Evolutionary conservation across 306 rosid genomes (phyloP).

Genomic region (Trichosanthes cucumerina): DNA sequence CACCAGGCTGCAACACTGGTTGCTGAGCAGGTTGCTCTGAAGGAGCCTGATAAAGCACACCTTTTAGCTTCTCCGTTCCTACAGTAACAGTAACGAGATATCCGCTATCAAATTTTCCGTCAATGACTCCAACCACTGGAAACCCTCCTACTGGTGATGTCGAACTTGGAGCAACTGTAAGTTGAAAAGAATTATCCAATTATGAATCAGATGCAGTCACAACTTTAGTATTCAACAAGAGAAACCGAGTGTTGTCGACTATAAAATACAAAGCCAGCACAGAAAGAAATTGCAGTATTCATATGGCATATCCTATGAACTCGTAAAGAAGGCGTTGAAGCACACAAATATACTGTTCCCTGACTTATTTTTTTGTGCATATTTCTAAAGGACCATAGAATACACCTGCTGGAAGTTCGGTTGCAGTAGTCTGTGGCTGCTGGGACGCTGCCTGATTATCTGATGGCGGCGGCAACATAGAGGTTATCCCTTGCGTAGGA

Average conservation of each 20-base stretch:
- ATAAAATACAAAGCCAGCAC: neutral
- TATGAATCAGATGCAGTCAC: neutral
- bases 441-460: slow-evolving; percentile 28
- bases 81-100: slow-evolving; percentile 72
- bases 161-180: slow-evolving; percentile 21
- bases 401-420: slow-evolving; percentile 49
- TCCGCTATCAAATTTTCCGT: slow-evolving; percentile 87
- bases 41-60: slow-evolving; percentile 67
- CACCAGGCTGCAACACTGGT: slow-evolving; percentile 13
- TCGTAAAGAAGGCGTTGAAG: neutral
- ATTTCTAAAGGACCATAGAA: neutral
- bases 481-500: slow-evolving; percentile 22
- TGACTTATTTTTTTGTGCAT: neutral
- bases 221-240: neutral
- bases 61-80: slow-evolving; percentile 69
- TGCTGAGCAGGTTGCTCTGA: slow-evolving; percentile 15
- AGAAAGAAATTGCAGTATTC: neutral
- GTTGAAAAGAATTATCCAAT: neutral
- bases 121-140: slow-evolving; percentile 62
- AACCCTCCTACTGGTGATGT: slow-evolving; percentile 27
- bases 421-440: slow-evolving; percentile 25
- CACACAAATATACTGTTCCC: neutral
- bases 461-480: slow-evolving; percentile 23
- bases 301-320: neutral
- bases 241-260: neutral